Conservation (phyloP, 192 early-diverging fungal species). For the Obelidium mucronatum region DNA sequence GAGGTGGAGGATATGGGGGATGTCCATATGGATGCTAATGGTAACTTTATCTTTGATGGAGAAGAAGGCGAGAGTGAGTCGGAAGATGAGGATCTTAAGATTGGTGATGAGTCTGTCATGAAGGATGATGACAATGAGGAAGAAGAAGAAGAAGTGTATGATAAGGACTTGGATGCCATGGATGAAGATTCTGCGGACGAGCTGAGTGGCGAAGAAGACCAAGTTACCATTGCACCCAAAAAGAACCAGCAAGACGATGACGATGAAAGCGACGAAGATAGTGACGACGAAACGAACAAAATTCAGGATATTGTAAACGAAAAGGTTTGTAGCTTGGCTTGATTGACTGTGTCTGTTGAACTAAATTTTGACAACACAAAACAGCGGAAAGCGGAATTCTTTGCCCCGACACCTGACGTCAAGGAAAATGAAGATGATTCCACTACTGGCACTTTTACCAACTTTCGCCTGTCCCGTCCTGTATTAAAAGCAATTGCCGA, state of each 20-base stretch:
- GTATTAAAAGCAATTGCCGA: conserved; percentile 90
- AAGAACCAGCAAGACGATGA: not conserved
- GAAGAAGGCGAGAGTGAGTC: conserved; percentile 26
- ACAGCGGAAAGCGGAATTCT: conserved; percentile 58
- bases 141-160: conserved; percentile 2
- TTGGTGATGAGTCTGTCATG: not conserved
- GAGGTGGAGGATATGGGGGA: conserved; percentile 33
- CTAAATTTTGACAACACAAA: conserved; percentile 1
- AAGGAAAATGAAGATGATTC: not conserved
- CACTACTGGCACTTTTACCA: conserved; percentile 79
- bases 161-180: conserved; percentile 1
- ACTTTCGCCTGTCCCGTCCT: conserved; percentile 93
- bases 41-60: conserved; percentile 21
- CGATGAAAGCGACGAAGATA: conserved; percentile 1
- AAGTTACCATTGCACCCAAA: conserved; percentile 31
- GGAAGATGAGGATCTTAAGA: conserved; percentile 37
- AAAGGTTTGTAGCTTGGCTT: conserved; percentile 10
- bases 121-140: conserved; percentile 29
- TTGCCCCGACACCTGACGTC: conserved; percentile 44
- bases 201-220: conserved; percentile 25
- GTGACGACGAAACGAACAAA: conserved; percentile 20
- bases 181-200: conserved; percentile 23
- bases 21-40: conserved; percentile 26
- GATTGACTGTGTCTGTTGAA: not conserved
- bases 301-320: conserved; percentile 35